phyloP scores from a whole-genome alignment of 257 asterid genomes.

The Nicotiana tomentosiformis region DNA sequence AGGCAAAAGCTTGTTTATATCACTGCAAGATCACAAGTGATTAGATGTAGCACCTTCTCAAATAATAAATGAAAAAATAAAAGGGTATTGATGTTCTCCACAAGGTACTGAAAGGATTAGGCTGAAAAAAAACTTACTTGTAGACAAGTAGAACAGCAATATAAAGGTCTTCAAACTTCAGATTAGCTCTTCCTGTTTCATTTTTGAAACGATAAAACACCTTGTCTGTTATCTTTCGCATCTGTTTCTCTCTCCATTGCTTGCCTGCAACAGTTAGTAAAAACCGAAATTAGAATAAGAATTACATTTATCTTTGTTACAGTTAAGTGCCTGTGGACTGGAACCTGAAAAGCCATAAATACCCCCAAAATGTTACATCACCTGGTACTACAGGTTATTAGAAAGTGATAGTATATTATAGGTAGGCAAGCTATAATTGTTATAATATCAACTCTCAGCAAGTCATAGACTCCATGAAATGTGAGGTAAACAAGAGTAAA shows the following conservation, averaged over 20 bases:
- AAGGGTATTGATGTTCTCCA: not conserved
- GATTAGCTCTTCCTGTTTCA: constrained; percentile 43
- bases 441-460: no score
- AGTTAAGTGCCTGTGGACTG: no score
- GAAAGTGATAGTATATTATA: no score
- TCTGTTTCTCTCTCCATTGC: constrained; percentile 75
- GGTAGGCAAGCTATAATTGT: not conserved
- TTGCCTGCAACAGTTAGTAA: constrained; percentile 43
- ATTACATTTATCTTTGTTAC: no score
- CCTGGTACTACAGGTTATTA: no score
- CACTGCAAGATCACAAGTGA: constrained; percentile 38
- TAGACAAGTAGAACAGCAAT: constrained; percentile 78
- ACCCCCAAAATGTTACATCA: no score
- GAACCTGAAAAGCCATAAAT: no score
- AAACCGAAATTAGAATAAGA: not conserved
- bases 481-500: no score
- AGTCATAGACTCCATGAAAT: no score
- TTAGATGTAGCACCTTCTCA: not conserved
- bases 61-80: not conserved
- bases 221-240: constrained; percentile 47
- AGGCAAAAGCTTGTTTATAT: constrained; percentile 82
- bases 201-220: constrained; percentile 58
- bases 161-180: constrained; percentile 82
- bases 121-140: constrained; percentile 42
- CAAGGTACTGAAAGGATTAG: not conserved